Percentiles rank a stretch among this genome's conserved stretches.
phyloP scores from a whole-genome alignment of 352 stramenopile species.

The Globisporangium nodosum region DNA sequence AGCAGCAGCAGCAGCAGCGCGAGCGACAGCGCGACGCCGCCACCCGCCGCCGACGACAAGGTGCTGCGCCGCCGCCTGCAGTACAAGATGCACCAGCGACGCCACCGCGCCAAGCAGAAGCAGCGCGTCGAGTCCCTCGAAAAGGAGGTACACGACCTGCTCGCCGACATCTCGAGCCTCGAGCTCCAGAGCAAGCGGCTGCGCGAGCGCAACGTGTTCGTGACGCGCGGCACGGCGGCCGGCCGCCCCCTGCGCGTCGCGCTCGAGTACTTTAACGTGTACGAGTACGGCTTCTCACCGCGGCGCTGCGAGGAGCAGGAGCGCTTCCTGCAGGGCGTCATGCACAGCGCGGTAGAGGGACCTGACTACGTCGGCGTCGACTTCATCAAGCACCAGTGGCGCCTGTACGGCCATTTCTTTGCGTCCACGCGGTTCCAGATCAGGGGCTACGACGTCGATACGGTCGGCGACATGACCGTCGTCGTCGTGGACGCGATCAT shows the following conservation, averaged over 20 bases:
- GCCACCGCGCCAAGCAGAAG: slow-evolving; percentile 64
- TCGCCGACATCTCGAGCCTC: slow-evolving; percentile 33
- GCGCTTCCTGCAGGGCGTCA: slow-evolving; percentile 44
- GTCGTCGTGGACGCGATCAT: slow-evolving; percentile 40
- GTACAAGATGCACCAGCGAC: slow-evolving; percentile 67
- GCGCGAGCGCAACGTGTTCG: slow-evolving; percentile 28
- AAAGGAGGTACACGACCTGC: slow-evolving; percentile 32
- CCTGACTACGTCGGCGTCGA: slow-evolving; percentile 50
- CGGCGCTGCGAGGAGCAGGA: slow-evolving; percentile 26
- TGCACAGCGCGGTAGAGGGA: slow-evolving; percentile 34
- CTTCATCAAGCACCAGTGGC: slow-evolving; percentile 44
- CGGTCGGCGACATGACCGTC: slow-evolving; percentile 30
- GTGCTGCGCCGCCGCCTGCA: slow-evolving; percentile 38
- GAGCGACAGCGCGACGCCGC: not conserved
- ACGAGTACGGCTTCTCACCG: slow-evolving; percentile 36
- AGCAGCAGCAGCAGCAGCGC: not conserved
- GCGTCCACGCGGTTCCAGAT: slow-evolving; percentile 26
- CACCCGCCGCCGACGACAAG: slow-evolving; percentile 23
- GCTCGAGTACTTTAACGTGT: slow-evolving; percentile 52
- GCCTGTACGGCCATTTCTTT: slow-evolving; percentile 41
- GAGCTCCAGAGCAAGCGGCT: slow-evolving; percentile 24
- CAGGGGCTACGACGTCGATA: slow-evolving; percentile 25
- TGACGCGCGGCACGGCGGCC: slow-evolving; percentile 15
- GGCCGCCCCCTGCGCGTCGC: slow-evolving; percentile 29
- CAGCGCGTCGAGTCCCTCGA: slow-evolving; percentile 33